A percentile compares a stretch with the other conserved stretches of the same genome.
These are phyloP conservation scores for Lactuca sativa DNA, from an alignment of 129 eudicot species.

Conservation along the genomic window DNA sequence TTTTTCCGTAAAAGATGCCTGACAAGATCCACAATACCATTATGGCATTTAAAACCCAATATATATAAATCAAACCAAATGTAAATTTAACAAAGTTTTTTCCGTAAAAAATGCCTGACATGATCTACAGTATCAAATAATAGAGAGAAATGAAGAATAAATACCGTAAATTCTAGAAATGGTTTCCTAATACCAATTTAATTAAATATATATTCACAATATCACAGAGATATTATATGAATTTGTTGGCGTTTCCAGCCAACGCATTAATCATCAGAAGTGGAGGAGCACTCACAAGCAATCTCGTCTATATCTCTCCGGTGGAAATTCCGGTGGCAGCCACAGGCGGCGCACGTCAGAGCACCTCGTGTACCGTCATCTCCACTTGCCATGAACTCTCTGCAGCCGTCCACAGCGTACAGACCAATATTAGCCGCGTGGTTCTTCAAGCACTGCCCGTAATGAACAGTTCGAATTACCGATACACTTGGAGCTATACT, in stretches of 20 bases:
- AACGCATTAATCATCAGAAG: constrained; percentile 16
- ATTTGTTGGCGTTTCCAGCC: constrained; percentile 1
- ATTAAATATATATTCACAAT: background rate
- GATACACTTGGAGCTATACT: constrained; percentile 25
- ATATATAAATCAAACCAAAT: no score
- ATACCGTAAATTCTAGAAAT: background rate
- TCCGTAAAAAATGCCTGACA: background rate
- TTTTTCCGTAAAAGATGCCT: no score
- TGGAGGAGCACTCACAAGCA: constrained; percentile 55
- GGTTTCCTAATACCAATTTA: background rate
- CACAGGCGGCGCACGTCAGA: constrained; percentile 75
- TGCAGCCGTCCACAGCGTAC: constrained; percentile 75
- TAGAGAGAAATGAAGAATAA: background rate
- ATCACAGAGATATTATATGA: background rate
- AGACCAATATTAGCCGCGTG: constrained; percentile 78
- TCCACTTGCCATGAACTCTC: constrained; percentile 77
- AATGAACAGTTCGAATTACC: constrained; percentile 35
- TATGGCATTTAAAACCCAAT: background rate
- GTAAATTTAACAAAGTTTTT: background rate
- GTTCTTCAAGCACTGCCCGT: constrained; percentile 71
- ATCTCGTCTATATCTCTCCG: constrained; percentile 55
- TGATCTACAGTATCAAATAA: background rate
- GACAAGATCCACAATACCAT: background rate
- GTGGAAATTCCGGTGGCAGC: constrained; percentile 82
- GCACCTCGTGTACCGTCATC: constrained; percentile 50